Evolutionary conservation across 192 early-diverging fungal genomes (phyloP), one percentile per base, ranked within the genome.

Genomic region (Lobosporangium transversale): DNA sequence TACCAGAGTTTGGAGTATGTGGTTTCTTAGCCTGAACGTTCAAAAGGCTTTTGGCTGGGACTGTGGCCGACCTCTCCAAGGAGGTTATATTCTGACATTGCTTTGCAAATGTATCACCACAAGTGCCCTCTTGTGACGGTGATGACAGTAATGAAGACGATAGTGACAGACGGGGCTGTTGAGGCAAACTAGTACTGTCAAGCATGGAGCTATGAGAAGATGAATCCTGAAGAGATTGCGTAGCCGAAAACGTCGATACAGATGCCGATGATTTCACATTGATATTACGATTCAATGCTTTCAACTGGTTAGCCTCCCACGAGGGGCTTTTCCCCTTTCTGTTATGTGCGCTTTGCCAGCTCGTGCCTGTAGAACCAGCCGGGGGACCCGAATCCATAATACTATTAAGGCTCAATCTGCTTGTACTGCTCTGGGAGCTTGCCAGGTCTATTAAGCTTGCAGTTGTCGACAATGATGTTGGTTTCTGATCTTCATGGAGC

Each of bases 221-320:
- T 2, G 57, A 2, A 3, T 43, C 30, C 12, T 33, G 32, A 4
- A 60, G 29, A 0, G 42, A 45, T 27, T 26, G 32, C 11, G 47
- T 23, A 10, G 47, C 37, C 26, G 59, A 50, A 48, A 50, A 50
- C 26, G 59, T 50, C 2, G 59, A 31, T 4, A 20, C 23, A 23
- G 60, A 37, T 21, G 35, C 48, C 32, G 35, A 60, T 2, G 44
- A 36, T 31, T n/a, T 51, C 60, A 31, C 6, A 23, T 2, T 53
- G 8, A 10, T 40, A 40, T 14, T 40, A 14, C 37, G n/a, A n/a
- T n/a, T n/a, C n/a, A n/a, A n/a, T n/a, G n/a, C n/a, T n/a, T n/a
- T n/a, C n/a, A n/a, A n/a, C n/a, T n/a, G n/a, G n/a, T n/a, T n/a
- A n/a, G n/a, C n/a, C n/a, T n/a, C 37, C 37, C 37, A 40, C 14